phyloP scores from a whole-genome alignment of 208 protist species.

The Perkinsela sp. region DNA sequence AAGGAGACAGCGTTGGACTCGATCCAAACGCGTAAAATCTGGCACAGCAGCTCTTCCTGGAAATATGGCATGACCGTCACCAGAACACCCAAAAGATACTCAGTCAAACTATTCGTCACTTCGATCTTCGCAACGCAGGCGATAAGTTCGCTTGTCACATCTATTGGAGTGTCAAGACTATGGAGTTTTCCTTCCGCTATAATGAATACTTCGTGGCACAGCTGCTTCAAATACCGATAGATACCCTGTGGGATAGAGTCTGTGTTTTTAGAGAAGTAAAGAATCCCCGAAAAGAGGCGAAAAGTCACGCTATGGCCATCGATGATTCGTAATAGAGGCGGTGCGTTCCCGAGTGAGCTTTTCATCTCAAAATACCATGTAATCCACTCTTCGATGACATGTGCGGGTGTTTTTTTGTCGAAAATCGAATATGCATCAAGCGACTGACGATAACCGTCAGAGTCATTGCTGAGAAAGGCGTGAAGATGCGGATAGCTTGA shows the following conservation, averaged over 20 bases:
- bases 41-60: neutral
- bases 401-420: neutral
- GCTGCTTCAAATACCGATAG: no score
- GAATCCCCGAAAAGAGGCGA: no score
- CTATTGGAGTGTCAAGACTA: no score
- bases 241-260: no score
- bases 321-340: no score
- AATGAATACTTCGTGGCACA: no score
- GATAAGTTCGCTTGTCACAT: neutral
- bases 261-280: no score
- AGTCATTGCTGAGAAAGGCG: neutral
- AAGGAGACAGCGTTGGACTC: neutral
- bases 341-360: no score
- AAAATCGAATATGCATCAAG: neutral
- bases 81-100: neutral
- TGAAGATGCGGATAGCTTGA: neutral
- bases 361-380: neutral
- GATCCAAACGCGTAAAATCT: neutral
- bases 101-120: neutral
- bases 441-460: neutral
- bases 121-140: neutral
- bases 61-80: neutral
- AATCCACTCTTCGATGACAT: neutral
- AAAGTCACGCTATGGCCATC: no score
- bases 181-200: no score